phyloP scores from a whole-genome alignment of 176 grass and related monocot species.

The Hsuehochloa calcarea region DNA sequence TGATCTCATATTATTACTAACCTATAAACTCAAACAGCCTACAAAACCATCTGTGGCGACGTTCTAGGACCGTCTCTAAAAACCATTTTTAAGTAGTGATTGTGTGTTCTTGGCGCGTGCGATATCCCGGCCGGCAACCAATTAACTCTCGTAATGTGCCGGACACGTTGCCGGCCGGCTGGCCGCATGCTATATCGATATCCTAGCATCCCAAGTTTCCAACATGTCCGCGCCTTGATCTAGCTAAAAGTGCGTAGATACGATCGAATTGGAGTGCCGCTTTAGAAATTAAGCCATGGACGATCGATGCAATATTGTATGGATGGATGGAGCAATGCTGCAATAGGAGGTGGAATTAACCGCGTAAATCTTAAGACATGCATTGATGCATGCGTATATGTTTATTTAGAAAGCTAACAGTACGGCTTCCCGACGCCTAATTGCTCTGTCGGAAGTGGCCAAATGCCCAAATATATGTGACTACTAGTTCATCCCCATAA shows the following conservation, averaged over 20 bases:
- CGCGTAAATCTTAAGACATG: background rate
- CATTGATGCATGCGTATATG: background rate
- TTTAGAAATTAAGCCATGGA: background rate
- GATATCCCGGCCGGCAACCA: no score
- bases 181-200: no score
- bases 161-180: no score
- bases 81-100: no score
- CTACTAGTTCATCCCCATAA: slow-evolving; percentile 7
- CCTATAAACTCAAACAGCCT: no score
- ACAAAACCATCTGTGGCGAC: no score
- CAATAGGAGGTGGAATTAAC: background rate
- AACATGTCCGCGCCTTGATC: no score
- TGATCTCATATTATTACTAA: no score
- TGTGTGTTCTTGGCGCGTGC: no score
- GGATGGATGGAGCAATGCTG: background rate
- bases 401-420: background rate
- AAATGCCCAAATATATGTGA: background rate
- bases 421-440: slow-evolving; percentile 32
- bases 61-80: no score
- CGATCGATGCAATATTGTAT: background rate
- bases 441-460: slow-evolving; percentile 33
- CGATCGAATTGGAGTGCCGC: background rate
- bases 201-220: no score
- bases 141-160: no score
- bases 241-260: background rate